phyloP scores from a whole-genome alignment of 2,329 filamentous ascomycete species.

The Zymoseptoria tritici region DNA sequence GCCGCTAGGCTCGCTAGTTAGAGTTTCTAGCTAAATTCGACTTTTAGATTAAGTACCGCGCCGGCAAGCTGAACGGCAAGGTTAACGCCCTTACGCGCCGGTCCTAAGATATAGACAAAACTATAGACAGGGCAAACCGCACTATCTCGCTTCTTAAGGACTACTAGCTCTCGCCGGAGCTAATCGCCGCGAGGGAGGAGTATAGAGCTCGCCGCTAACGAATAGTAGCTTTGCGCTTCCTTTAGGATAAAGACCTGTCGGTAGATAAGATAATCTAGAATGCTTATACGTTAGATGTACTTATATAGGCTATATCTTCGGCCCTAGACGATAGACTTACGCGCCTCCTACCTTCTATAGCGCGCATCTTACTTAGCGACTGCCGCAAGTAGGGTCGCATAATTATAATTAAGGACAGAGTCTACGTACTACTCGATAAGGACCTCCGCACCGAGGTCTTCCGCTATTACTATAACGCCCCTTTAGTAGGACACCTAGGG shows the following conservation, averaged over 20 bases:
- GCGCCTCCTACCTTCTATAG: not conserved
- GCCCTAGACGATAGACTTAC: not conserved
- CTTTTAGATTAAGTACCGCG: constrained; percentile 17
- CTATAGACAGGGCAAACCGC: not conserved
- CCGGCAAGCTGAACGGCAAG: constrained; percentile 5
- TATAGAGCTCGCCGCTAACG: not conserved
- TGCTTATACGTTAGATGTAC: not conserved
- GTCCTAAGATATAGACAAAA: not conserved
- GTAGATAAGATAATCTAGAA: not conserved
- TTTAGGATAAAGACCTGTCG: not conserved
- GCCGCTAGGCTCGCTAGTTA: constrained; percentile 20
- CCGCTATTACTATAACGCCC: not conserved
- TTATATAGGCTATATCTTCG: not conserved
- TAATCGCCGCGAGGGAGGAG: not conserved
- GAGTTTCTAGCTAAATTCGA: constrained; percentile 20
- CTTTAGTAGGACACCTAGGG: not conserved
- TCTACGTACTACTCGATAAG: not conserved
- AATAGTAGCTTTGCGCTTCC: not conserved
- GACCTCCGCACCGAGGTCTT: not conserved
- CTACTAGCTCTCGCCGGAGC: not conserved
- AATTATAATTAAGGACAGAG: not conserved
- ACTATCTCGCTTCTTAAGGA: not conserved
- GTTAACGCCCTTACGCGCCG: not conserved
- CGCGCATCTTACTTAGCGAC: not conserved
- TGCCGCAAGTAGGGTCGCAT: not conserved